These are phyloP conservation scores for Microdochium bolleyi DNA, from an alignment of 2,329 filamentous ascomycete genomes.

Conservation along the genomic window DNA sequence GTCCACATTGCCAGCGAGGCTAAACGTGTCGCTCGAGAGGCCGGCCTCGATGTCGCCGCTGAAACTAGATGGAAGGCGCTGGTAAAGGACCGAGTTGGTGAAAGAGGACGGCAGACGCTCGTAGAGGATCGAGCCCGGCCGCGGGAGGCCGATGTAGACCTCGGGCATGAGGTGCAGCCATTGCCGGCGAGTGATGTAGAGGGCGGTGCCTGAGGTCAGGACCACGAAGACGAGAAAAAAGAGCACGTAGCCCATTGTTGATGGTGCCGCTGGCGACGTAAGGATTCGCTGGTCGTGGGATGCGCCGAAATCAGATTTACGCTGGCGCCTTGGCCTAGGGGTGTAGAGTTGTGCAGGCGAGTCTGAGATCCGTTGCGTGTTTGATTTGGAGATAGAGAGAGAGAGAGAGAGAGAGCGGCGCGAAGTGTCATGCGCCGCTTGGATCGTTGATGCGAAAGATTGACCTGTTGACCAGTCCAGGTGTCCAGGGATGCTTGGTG, in stretches of 20 bases:
- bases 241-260: conserved; percentile 69
- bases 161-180: conserved; percentile 69
- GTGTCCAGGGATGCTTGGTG: neutral
- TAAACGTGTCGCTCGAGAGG: conserved; percentile 74
- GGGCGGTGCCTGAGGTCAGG: conserved; percentile 62
- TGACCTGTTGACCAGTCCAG: too few relatives aligned
- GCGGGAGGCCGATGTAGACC: neutral
- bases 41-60: conserved; percentile 81
- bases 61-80: conserved; percentile 70
- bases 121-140: neutral
- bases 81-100: conserved; percentile 60
- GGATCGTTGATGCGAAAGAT: too few relatives aligned
- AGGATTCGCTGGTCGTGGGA: too few relatives aligned
- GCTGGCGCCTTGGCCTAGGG: too few relatives aligned
- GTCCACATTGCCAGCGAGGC: conserved; percentile 72
- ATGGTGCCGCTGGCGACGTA: neutral
- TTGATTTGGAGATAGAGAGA: too few relatives aligned
- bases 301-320: too few relatives aligned
- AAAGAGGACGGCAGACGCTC: conserved; percentile 33
- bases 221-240: conserved; percentile 68
- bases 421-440: too few relatives aligned
- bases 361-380: too few relatives aligned
- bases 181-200: conserved; percentile 71
- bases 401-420: too few relatives aligned
- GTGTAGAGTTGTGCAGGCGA: too few relatives aligned